Conservation (phyloP, 306 rosid genomes). For the Vigna trinervia region DNA sequence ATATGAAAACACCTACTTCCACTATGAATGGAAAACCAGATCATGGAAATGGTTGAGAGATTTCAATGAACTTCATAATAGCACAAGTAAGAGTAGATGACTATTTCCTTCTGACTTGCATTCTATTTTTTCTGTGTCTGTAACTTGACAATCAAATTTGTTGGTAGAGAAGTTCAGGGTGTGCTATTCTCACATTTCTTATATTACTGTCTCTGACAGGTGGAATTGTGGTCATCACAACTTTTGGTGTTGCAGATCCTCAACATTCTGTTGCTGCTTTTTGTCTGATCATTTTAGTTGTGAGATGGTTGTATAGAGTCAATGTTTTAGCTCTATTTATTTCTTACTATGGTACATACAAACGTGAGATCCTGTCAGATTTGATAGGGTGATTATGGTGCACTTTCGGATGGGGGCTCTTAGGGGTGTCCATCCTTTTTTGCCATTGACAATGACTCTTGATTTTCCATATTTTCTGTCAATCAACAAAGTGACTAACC, state of each 20-base stretch:
- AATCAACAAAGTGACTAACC: constrained; percentile 16
- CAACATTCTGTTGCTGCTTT: constrained; percentile 9
- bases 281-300: constrained; percentile 3
- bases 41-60: constrained; percentile 47
- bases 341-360: not conserved
- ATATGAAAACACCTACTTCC: constrained; percentile 48
- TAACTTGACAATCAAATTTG: constrained; percentile 42
- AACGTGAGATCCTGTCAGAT: not conserved
- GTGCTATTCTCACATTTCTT: not conserved
- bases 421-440: not conserved
- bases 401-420: constrained; percentile 12
- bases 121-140: constrained; percentile 15
- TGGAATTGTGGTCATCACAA: constrained; percentile 3
- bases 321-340: constrained; percentile 8
- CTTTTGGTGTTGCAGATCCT: constrained; percentile 2
- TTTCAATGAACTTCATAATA: constrained; percentile 42
- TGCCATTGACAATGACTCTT: constrained; percentile 8
- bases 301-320: not conserved
- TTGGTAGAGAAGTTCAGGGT: not conserved
- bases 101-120: constrained; percentile 16
- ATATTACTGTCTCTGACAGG: constrained; percentile 22
- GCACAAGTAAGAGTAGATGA: constrained; percentile 37
- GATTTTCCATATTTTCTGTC: constrained; percentile 10
- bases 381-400: constrained; percentile 10
- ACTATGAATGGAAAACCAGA: constrained; percentile 51